Conservation (phyloP, 352 stramenopile species). For the Phytophthora pluvialis region DNA sequence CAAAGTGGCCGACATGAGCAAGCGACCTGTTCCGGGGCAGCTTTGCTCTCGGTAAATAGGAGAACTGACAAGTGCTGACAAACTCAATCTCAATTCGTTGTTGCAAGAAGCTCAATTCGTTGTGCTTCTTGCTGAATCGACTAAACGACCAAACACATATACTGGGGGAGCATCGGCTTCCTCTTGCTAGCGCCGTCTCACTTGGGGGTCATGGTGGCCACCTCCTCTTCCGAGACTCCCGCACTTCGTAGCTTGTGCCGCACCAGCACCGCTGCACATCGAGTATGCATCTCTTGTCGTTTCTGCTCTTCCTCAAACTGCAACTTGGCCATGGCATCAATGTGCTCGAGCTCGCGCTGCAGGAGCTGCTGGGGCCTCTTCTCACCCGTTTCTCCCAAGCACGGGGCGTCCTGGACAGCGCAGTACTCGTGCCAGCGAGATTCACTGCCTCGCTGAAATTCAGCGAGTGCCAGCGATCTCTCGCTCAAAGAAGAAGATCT, state of each 20-base stretch:
- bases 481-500: neutral
- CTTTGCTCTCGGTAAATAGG: no score
- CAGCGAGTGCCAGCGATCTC: neutral
- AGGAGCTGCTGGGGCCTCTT: neutral
- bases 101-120: no score
- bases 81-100: no score
- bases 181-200: conserved; percentile 7
- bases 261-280: neutral
- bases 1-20: no score
- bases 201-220: conserved; percentile 6
- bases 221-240: conserved; percentile 8
- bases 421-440: conserved; percentile 12
- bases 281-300: conserved; percentile 5
- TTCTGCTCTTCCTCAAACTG: conserved; percentile 16
- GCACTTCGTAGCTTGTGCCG: conserved; percentile 14
- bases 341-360: conserved; percentile 10
- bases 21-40: no score
- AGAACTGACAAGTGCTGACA: no score
- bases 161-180: no score
- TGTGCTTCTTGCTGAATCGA: no score
- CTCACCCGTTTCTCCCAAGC: conserved; percentile 5
- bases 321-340: conserved; percentile 13
- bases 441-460: conserved; percentile 4
- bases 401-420: neutral
- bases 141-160: no score